Evolutionary conservation across 2,329 filamentous ascomycete genomes (phyloP), one percentile per base, ranked within the genome.

Genomic region (Penicillium rolfsii): DNA sequence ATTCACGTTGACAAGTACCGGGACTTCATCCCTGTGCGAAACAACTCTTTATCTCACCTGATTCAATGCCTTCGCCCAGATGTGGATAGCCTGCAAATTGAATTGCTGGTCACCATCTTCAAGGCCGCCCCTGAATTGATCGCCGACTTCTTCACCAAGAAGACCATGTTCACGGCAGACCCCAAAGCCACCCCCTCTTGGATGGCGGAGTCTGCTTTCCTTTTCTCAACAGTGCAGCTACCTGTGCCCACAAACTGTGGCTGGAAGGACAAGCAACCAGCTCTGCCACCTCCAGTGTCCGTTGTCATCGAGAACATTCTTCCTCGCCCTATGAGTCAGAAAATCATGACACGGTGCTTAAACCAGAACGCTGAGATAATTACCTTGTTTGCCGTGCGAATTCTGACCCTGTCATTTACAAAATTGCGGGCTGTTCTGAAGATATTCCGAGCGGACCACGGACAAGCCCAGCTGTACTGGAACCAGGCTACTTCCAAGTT

Each of bases 111-210:
- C 4, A 83, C 88, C 3, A 92, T 96, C 36, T 96, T 99, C 72
- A 83, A 83, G 63, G 86, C 86, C 7, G 91, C 90, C 0, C 94
- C 96, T 0, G 95, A 98, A 76, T 83, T 98, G 3, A 86, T 96
- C 1, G 90, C 92, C 46, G 88, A 93, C 70, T 99, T 96, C 74
- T 98, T 97, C 72, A 82, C 87, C 46, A 88, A 86, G 72, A 93
- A 92, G 71, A 88, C 85, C 62, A 86, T 89, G 57, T 95, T 98
- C 70, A 87, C 89, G 0, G 92, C 96, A 64, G 93, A 98, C 45
- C 93, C 95, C 0, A 98, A 97, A 72, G 83, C 96, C 5, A 95
- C 93, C 3, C 89, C 93, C 48, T 95, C 93, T 0, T 99, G 95
- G 95, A 91, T 98, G 67, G 93, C 94, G 45, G 97, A 96, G 73